A percentile compares a stretch with the other conserved stretches of the same genome.
phyloP scores from a whole-genome alignment of 2,329 filamentous ascomycete species.

The Aphanoascus verrucosus region DNA sequence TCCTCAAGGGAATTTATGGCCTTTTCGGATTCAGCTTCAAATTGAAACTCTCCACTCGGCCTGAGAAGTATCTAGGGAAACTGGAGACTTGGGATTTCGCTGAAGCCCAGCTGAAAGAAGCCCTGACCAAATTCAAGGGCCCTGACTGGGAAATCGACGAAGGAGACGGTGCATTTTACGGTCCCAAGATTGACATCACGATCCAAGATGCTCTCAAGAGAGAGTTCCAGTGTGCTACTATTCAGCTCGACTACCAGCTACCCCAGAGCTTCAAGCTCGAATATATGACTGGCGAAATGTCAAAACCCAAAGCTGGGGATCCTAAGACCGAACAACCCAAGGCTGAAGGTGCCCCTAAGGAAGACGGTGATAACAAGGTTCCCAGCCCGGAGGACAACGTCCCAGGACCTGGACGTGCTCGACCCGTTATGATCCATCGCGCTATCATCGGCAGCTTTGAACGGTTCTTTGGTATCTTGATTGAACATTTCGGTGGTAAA shows the following conservation, averaged over 20 bases:
- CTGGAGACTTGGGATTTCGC: conserved; percentile 81
- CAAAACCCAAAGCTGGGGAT: conserved; percentile 34
- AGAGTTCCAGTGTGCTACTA: conserved; percentile 83
- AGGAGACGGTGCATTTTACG: conserved; percentile 95
- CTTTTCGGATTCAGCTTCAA: conserved; percentile 85
- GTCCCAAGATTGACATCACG: conserved; percentile 95
- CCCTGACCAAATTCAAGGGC: conserved; percentile 66
- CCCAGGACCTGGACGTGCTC: conserved; percentile 34
- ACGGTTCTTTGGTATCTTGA: conserved; percentile 42
- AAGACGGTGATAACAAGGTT: conserved; percentile 30
- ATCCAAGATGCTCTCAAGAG: conserved; percentile 78
- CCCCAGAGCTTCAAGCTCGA: conserved; percentile 78
- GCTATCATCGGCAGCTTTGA: conserved; percentile 43
- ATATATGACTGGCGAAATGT: conserved; percentile 63
- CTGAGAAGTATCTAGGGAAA: conserved; percentile 80
- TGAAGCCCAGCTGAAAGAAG: conserved; percentile 66
- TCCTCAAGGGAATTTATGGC: conserved; percentile 68
- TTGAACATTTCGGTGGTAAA: conserved; percentile 43
- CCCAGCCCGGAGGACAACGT: conserved; percentile 25
- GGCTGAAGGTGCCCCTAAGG: conserved; percentile 29
- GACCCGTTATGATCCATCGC: conserved; percentile 43
- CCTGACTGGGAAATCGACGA: conserved; percentile 81
- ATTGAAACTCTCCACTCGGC: conserved; percentile 82
- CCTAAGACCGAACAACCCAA: conserved; percentile 21
- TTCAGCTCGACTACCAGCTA: conserved; percentile 85